Conservation (phyloP, 1,284 basidiomycete species). For the Boletus subluridellus region DNA sequence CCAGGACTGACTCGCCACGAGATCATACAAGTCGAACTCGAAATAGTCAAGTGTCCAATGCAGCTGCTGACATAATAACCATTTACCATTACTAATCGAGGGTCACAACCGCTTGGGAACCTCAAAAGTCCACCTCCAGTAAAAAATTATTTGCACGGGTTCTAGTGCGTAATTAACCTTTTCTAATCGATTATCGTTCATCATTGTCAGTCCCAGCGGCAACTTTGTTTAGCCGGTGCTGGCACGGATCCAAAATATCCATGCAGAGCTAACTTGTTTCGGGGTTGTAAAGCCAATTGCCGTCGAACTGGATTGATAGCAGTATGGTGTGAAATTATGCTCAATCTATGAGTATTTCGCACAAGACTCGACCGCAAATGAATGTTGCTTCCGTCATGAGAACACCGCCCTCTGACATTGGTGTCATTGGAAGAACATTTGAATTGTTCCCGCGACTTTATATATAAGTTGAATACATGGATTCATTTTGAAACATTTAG, state of each 20-base stretch:
- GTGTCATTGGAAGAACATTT: neutral
- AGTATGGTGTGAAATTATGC: neutral
- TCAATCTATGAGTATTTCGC: neutral
- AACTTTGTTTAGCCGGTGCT: neutral
- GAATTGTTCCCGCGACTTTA: neutral
- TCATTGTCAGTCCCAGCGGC: neutral
- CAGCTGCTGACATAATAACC: slow-evolving; percentile 28
- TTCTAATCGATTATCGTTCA: slow-evolving; percentile 11
- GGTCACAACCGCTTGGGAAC: neutral
- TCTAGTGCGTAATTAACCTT: slow-evolving; percentile 5
- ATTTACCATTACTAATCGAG: neutral
- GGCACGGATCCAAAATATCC: neutral
- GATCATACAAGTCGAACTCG: slow-evolving; percentile 20
- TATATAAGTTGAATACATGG: neutral
- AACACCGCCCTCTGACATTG: neutral
- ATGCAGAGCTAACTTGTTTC: neutral
- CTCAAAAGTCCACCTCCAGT: neutral
- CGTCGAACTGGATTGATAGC: neutral
- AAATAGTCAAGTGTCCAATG: neutral
- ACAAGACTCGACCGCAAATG: neutral
- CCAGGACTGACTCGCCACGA: slow-evolving; percentile 22
- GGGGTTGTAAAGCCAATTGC: neutral
- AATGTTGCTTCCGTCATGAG: neutral
- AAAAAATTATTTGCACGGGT: slow-evolving; percentile 8
- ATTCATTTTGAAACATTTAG: neutral